Evolutionary conservation across 345 rosid species (phyloP).

Genomic region (Murraya koenigii): DNA sequence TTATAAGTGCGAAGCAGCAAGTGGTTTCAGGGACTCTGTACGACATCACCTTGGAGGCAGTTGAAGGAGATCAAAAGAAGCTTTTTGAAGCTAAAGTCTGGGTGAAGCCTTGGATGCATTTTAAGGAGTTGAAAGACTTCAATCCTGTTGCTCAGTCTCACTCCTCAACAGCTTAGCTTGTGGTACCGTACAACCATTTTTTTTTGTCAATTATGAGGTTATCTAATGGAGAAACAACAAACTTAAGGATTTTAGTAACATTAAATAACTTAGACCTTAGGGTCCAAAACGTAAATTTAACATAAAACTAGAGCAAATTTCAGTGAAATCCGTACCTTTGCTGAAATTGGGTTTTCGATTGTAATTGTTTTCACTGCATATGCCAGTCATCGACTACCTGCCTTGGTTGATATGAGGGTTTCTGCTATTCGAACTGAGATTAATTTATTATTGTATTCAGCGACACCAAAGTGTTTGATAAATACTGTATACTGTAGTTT

Average conservation of each 20-base stretch:
- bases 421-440: too few species aligned
- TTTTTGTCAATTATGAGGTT: too few species aligned
- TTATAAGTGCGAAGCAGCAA: slow-evolving; percentile 65
- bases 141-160: slow-evolving; percentile 49
- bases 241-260: not conserved
- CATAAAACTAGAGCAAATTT: not conserved
- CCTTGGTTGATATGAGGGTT: too few species aligned
- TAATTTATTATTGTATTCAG: too few species aligned
- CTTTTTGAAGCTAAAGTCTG: slow-evolving; percentile 83
- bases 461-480: too few species aligned
- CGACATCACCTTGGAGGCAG: slow-evolving; percentile 70
- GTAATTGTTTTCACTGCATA: not conserved
- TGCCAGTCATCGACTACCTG: not conserved
- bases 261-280: not conserved
- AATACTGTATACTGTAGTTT: fast-evolving
- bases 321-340: not conserved
- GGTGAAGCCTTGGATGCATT: slow-evolving; percentile 87
- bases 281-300: not conserved
- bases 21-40: slow-evolving; percentile 76
- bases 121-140: slow-evolving; percentile 76
- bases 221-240: not conserved
- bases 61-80: slow-evolving; percentile 59
- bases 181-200: not conserved
- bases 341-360: not conserved
- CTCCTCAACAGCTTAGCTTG: slow-evolving; percentile 10